A percentile compares a stretch with the other conserved stretches of the same genome.
Conservation (phyloP, 2,329 filamentous ascomycete species). For the Pseudogymnoascus sp. region DNA sequence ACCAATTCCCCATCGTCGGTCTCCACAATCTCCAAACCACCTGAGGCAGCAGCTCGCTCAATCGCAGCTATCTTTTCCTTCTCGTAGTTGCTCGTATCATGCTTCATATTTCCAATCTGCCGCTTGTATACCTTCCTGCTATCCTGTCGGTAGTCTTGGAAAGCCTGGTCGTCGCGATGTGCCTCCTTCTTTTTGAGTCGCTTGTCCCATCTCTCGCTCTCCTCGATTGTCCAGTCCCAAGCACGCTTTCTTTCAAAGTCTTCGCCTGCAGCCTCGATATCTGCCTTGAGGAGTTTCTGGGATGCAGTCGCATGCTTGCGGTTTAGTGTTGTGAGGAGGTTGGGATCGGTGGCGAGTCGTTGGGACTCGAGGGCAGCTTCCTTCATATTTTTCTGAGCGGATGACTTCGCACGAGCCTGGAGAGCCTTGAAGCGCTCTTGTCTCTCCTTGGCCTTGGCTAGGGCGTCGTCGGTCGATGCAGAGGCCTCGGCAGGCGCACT, state of each 20-base stretch:
- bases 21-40: conserved; percentile 87
- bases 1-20: conserved; percentile 92
- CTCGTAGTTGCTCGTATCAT: conserved; percentile 78
- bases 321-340: conserved; percentile 66
- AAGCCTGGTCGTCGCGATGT: conserved; percentile 76
- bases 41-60: conserved; percentile 73
- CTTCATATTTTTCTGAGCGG: conserved; percentile 66
- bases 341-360: conserved; percentile 67
- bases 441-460: conserved; percentile 52
- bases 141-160: conserved; percentile 81
- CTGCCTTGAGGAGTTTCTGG: conserved; percentile 88
- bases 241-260: conserved; percentile 97
- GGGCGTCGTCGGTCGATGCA: conserved; percentile 24
- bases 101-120: conserved; percentile 68
- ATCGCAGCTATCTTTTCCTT: conserved; percentile 77
- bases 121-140: conserved; percentile 90
- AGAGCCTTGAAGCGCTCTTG: conserved; percentile 80
- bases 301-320: conserved; percentile 80
- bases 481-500: background rate
- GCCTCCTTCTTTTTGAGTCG: conserved; percentile 77
- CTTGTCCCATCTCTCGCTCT: conserved; percentile 89
- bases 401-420: conserved; percentile 68
- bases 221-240: conserved; percentile 97
- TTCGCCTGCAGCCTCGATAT: conserved; percentile 73
- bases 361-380: conserved; percentile 79